Evolutionary conservation across 306 rosid species (phyloP).

Genomic region (Acacia crassicarpa): DNA sequence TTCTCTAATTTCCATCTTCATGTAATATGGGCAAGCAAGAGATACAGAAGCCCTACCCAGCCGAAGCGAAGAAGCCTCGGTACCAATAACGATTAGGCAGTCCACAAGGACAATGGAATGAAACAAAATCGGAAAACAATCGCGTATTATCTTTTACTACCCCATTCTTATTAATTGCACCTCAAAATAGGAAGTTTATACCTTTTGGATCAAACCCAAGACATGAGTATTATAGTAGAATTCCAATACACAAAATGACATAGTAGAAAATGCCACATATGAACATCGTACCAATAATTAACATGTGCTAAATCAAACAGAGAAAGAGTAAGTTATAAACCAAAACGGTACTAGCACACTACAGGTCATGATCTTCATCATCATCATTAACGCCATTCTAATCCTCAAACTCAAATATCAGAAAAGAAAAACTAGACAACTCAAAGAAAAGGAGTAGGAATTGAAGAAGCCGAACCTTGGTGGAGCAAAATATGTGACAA

Average conservation of each 20-base stretch:
- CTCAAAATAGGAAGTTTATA: neutral
- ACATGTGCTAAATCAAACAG: neutral
- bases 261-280: neutral
- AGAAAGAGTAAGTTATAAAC: neutral
- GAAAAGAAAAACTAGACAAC: neutral
- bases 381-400: neutral
- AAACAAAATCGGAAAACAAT: neutral
- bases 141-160: neutral
- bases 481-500: slow-evolving; percentile 2
- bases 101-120: neutral
- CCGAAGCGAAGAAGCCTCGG: neutral
- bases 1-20: slow-evolving; percentile 7
- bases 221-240: neutral
- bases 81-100: neutral
- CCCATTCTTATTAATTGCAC: neutral
- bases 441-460: neutral
- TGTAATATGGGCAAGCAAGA: neutral
- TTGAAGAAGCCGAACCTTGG: neutral
- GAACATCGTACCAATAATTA: neutral
- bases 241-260: neutral
- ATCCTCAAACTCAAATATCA: neutral
- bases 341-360: neutral
- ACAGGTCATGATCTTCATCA: neutral
- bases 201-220: neutral
- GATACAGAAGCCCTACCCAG: neutral